Base-by-base conservation (phyloP, 2,329 filamentous ascomycete species). In the Beauveria sp. region DNA sequence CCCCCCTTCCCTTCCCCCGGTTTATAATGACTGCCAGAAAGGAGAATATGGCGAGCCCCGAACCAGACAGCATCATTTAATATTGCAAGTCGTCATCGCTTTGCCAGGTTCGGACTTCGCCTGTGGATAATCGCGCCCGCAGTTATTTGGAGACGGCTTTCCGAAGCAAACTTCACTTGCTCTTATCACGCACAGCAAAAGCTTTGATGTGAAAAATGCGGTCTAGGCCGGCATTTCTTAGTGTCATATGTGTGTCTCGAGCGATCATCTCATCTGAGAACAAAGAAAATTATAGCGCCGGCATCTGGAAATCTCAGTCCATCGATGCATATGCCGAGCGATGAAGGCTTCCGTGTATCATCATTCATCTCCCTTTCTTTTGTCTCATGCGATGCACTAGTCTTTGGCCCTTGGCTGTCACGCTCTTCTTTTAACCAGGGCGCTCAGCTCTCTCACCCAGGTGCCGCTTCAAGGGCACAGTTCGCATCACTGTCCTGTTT, bases 281-380 rank as follows among this genome's bases (percentile, higher is more conserved):
- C 24, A 47, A 46, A 45, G 34, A 46, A 46, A 47, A 26, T 40
- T 20, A 45, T 60, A 60, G 49, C 49, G 49, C 49, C 58, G 58
- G 58, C 58, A 60, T 50, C 53, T 53, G 7, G 26, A 14, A 26
- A 60, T 60, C 49, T 46, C 47, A 53, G 5, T 22, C 30, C 47
- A 38, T 46, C 38, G 58, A 60, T n/a, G 47, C 40, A 60, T 46
- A 26, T 60, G 58, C 58, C 42, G 58, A 47, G 42, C 38, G 57
- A 53, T 60, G 16, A 18, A 24, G 8, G 12, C 9, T 7, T 34
- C n/a, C 24, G 56, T 43, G 34, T 20, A 18, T 51, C 38, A 52
- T 8, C 5, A 6, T 26, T 30, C 5, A 6, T 26, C 43, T 49
- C 45, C 12, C n/a, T 6, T 20, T 20, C 4, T 28, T 14, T 26